Base-by-base conservation (phyloP, 1,284 basidiomycete genomes). In the Jaminaea rosea region DNA sequence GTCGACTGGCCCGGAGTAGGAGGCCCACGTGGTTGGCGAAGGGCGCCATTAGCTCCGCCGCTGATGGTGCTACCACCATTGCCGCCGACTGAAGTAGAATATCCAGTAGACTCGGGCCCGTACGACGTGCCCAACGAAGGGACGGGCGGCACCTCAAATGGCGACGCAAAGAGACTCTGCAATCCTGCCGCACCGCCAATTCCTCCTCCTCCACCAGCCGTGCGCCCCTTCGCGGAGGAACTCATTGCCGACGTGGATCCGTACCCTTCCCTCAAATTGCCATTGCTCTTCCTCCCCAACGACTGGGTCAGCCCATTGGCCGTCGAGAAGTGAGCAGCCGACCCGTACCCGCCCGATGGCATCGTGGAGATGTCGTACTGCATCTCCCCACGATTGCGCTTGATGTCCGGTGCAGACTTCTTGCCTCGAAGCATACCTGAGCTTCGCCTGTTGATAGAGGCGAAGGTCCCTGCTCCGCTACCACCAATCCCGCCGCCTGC, bases 341-440 rank as follows among this genome's bases (percentile, higher is more conserved):
- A n/a, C n/a, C 21, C 34, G 34, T 36, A 36, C 9, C 34, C 34
- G n/a, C n/a, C n/a, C n/a, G n/a, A n/a, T n/a, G n/a, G n/a, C n/a
- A n/a, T n/a, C n/a, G 9, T 36, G n/a, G 34, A 36, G 34, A 10
- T 3, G n/a, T 4, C 34, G n/a, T 10, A 15, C 34, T 10, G n/a
- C n/a, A 6, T 21, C 34, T n/a, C 34, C 9, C 21, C 50, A 15
- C 44, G 27, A 26, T 24, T 28, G 17, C 67, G 61, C 55, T 63
- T 68, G 63, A 73, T 69, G 47, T 73, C 71, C 0, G 71, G 71
- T 17, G 67, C 71, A 26, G 63, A 67, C 52, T 73, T 70, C 52
- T 73, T 73, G 39, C 57, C 47, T 2, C 65, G 59, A 13, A 73
- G 49, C 2, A 58, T 58, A 26, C 67, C 67, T 21, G 60, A 63